Conservation (phyloP, 1,284 basidiomycete species). For the Cutaneotrichosporon cyanovorans region DNA sequence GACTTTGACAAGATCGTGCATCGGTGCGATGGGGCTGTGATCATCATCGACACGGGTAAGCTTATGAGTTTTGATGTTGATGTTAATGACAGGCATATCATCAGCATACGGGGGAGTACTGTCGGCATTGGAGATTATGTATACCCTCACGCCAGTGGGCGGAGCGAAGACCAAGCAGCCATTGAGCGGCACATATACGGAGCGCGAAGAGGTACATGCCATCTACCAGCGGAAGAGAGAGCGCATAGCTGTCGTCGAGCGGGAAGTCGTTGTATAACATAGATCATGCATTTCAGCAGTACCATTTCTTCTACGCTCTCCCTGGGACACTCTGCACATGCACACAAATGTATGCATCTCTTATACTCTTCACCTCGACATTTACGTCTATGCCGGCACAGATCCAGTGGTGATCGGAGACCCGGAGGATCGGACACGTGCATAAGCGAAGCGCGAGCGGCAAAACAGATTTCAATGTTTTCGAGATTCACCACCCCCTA, state of each 20-base stretch:
- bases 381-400: too few relatives aligned
- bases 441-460: too few relatives aligned
- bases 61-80: background rate
- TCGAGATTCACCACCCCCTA: too few relatives aligned
- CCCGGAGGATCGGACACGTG: too few relatives aligned
- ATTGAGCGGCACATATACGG: constrained; percentile 51
- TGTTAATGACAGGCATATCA: constrained; percentile 60
- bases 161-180: background rate
- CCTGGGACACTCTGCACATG: too few relatives aligned
- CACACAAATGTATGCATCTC: too few relatives aligned
- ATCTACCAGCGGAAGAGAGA: constrained; percentile 52
- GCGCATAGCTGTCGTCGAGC: constrained; percentile 33
- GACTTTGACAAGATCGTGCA: constrained; percentile 75
- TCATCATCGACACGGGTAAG: constrained; percentile 70
- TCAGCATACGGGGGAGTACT: constrained; percentile 86
- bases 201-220: constrained; percentile 70
- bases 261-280: background rate
- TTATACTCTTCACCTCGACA: too few relatives aligned
- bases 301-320: too few relatives aligned
- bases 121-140: constrained; percentile 76
- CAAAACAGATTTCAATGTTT: too few relatives aligned
- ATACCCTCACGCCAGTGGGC: constrained; percentile 52
- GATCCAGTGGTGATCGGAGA: too few relatives aligned
- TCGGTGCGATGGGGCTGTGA: constrained; percentile 73
- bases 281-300: too few relatives aligned